Evolutionary conservation across 495 filamentous ascomycete genomes (phyloP).

Genomic region (Lasiosphaeriaceae sp.): DNA sequence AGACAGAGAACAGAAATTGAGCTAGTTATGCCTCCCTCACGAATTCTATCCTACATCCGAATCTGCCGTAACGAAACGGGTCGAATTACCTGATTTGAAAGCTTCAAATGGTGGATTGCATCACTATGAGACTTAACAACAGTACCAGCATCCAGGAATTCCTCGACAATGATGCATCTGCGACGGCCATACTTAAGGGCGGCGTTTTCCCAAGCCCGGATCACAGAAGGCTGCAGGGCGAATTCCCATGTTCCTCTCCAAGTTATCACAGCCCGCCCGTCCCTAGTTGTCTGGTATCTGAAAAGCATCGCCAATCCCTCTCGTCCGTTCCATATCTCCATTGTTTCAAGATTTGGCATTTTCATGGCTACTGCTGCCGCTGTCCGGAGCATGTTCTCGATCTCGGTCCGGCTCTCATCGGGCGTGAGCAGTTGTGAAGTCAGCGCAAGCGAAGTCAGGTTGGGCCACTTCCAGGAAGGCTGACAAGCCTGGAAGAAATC

Average conservation of each 20-base stretch:
- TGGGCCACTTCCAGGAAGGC: constrained; percentile 34
- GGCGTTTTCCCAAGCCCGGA: not conserved
- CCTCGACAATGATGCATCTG: constrained; percentile 23
- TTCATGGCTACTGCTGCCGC: constrained; percentile 28
- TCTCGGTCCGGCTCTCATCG: constrained; percentile 19
- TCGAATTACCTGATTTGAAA: constrained; percentile 30
- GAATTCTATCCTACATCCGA: constrained; percentile 27
- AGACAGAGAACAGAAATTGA: not conserved
- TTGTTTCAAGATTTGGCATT: constrained; percentile 35
- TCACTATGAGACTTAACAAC: constrained; percentile 33
- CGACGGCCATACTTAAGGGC: not conserved
- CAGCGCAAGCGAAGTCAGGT: constrained; percentile 30
- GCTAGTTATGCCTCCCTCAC: constrained; percentile 14
- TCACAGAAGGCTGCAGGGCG: constrained; percentile 20
- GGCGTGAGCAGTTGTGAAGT: constrained; percentile 30
- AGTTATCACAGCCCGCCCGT: constrained; percentile 24
- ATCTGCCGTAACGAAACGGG: constrained; percentile 34
- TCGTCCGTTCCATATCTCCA: constrained; percentile 40
- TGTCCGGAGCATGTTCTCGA: constrained; percentile 19
- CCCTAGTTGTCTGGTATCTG: constrained; percentile 26
- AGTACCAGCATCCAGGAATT: constrained; percentile 23
- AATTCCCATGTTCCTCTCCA: constrained; percentile 38
- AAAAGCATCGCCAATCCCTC: constrained; percentile 33
- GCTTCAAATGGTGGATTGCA: constrained; percentile 24
- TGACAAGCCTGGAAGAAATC: constrained; percentile 30